Evolutionary conservation across 768 basidiomycete genomes (phyloP).

Genomic region (Tephrocybe sp.): DNA sequence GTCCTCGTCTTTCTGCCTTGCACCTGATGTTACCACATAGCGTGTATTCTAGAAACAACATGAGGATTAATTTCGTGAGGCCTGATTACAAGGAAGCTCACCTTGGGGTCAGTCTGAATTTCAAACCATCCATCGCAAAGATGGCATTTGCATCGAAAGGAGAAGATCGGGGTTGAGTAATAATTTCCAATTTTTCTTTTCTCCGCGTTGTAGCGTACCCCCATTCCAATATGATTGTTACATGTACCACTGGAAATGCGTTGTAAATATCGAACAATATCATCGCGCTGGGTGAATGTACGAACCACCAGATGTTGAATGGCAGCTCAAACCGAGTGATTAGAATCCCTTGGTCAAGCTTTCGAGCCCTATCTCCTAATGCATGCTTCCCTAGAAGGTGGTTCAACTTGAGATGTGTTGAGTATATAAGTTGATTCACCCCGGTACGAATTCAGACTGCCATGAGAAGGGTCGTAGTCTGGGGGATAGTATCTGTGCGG

Average conservation of each 20-base stretch:
- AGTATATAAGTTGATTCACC: conserved; percentile 35
- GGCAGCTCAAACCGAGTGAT: conserved; percentile 96
- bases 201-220: conserved; percentile 99
- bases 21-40: conserved; percentile 91
- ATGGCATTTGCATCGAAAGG: conserved; percentile 98
- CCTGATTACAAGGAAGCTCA: conserved; percentile 27
- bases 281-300: conserved; percentile 10
- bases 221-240: conserved; percentile 97
- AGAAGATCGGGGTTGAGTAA: conserved; percentile 92
- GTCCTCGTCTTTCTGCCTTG: conserved; percentile 92
- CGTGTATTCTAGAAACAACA: conserved; percentile 73
- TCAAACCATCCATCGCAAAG: conserved; percentile 97
- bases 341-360: conserved; percentile 94
- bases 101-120: conserved; percentile 97
- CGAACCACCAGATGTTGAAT: conserved; percentile 96
- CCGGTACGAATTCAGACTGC: conserved; percentile 71
- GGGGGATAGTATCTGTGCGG: conserved; percentile 47
- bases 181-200: conserved; percentile 97
- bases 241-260: conserved; percentile 80
- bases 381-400: conserved; percentile 81
- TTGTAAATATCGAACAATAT: too few relatives aligned
- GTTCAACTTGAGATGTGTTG: conserved; percentile 8
- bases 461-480: conserved; percentile 56
- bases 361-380: conserved; percentile 88
- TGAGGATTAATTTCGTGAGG: neutral